These are phyloP conservation scores for Pezicula rhizophila DNA, from an alignment of 2,329 filamentous ascomycete species.

Conservation along the genomic window DNA sequence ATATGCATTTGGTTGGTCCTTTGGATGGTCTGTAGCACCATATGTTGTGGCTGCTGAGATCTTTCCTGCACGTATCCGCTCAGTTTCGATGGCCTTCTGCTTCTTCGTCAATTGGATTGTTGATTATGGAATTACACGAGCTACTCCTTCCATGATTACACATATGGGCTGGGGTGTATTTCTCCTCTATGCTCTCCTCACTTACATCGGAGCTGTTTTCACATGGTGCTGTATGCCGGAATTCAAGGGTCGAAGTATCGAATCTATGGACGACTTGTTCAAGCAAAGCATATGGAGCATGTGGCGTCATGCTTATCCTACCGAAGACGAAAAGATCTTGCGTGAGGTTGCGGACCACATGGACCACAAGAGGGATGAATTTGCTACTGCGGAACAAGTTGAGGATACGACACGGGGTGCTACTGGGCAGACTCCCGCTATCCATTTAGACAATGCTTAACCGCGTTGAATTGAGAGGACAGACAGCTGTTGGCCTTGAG, in stretches of 20 bases:
- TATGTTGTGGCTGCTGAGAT: slow-evolving; percentile 16
- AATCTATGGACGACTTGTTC: slow-evolving; percentile 1
- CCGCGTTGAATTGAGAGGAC: not conserved
- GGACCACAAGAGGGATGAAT: not conserved
- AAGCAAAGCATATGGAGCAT: slow-evolving; percentile 1
- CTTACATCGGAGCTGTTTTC: not conserved
- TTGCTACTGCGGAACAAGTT: not conserved
- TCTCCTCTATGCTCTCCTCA: not conserved
- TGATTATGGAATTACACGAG: not conserved
- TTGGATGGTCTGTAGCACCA: slow-evolving; percentile 16
- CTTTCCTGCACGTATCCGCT: not conserved
- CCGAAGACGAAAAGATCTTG: not conserved
- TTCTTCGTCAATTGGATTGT: slow-evolving; percentile 2
- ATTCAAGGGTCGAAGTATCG: not conserved
- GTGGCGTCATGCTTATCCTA: slow-evolving; percentile 1
- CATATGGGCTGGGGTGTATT: slow-evolving; percentile 1
- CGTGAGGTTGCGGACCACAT: not conserved
- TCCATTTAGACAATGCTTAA: not conserved
- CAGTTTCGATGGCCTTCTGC: not conserved
- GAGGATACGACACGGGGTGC: not conserved
- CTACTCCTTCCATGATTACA: slow-evolving; percentile 1
- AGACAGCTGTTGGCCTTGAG: no score
- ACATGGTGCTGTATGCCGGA: slow-evolving; percentile 1
- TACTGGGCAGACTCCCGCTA: not conserved
- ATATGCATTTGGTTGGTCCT: slow-evolving; percentile 24